These are phyloP conservation scores for Ensete ventricosum DNA, from an alignment of 176 grass and related monocot species.

Conservation along the genomic window DNA sequence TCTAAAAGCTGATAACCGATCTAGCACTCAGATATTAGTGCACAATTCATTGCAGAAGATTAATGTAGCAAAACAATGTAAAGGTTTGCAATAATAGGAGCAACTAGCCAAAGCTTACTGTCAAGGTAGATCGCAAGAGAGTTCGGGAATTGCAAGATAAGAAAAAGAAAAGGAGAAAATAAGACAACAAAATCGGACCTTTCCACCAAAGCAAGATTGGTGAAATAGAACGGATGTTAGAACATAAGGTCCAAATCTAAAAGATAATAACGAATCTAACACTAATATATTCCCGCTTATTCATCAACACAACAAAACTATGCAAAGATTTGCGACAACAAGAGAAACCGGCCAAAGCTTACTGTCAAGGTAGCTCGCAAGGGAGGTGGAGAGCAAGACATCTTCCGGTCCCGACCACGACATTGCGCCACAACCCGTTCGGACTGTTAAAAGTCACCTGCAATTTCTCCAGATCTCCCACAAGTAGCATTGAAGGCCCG, in stretches of 20 bases:
- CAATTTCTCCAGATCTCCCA: not conserved
- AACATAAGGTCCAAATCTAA: not conserved
- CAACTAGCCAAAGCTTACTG: constrained; percentile 9
- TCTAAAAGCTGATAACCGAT: no score
- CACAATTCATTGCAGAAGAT: no score
- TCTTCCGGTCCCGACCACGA: constrained; percentile 28
- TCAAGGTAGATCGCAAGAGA: constrained; percentile 27
- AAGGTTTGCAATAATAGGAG: not conserved
- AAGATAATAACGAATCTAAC: not conserved
- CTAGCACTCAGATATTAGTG: no score
- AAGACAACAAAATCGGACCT: no score
- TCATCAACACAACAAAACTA: not conserved
- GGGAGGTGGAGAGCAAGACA: constrained; percentile 24
- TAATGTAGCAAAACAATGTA: not conserved
- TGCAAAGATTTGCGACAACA: not conserved
- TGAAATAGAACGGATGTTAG: not conserved
- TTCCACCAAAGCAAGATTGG: not conserved
- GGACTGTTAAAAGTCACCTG: constrained; percentile 10
- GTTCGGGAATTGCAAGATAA: not conserved
- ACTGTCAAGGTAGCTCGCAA: constrained; percentile 29
- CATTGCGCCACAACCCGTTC: constrained; percentile 19
- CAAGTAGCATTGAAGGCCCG: constrained; percentile 14
- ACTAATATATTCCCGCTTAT: not conserved
- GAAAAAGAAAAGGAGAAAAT: no score
- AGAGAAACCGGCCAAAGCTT: not conserved